Conservation (phyloP, 495 filamentous ascomycete species). For the Thermothielavioides terrestris region DNA sequence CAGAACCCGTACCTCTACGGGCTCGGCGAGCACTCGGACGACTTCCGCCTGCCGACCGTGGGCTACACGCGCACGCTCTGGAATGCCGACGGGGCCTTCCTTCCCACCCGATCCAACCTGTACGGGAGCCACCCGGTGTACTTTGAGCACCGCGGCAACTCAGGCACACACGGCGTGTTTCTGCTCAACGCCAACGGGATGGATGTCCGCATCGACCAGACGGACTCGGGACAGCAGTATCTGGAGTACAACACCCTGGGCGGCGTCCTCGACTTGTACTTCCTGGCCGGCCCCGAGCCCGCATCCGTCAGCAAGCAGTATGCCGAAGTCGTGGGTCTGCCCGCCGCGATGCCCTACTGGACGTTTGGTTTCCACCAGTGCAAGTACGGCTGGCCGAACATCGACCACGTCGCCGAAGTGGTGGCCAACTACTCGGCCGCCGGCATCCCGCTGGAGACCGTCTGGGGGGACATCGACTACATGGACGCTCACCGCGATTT, state of each 20-base stretch:
- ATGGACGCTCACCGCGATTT: constrained; percentile 59
- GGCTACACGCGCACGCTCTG: constrained; percentile 76
- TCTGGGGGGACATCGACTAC: constrained; percentile 89
- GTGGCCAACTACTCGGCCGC: constrained; percentile 72
- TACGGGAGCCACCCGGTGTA: constrained; percentile 84
- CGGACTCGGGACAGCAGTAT: constrained; percentile 52
- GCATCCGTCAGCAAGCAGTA: constrained; percentile 68
- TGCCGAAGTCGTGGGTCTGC: constrained; percentile 56
- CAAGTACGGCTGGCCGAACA: constrained; percentile 69
- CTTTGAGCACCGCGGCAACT: constrained; percentile 60
- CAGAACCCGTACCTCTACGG: constrained; percentile 65
- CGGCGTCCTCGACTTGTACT: constrained; percentile 79
- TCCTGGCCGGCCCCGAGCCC: constrained; percentile 67
- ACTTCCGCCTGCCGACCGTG: constrained; percentile 56
- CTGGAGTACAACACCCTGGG: constrained; percentile 79
- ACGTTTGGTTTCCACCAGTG: constrained; percentile 79
- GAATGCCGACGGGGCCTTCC: constrained; percentile 63
- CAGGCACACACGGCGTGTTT: constrained; percentile 78
- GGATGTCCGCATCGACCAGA: constrained; percentile 72
- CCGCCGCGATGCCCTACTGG: constrained; percentile 83
- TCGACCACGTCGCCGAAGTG: constrained; percentile 64
- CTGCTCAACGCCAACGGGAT: constrained; percentile 78
- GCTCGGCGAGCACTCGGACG: constrained; percentile 70
- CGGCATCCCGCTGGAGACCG: constrained; percentile 73
- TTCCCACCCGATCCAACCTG: constrained; percentile 49